Base-by-base conservation (phyloP, 768 basidiomycete species). In the Cubamyces lactineus region DNA sequence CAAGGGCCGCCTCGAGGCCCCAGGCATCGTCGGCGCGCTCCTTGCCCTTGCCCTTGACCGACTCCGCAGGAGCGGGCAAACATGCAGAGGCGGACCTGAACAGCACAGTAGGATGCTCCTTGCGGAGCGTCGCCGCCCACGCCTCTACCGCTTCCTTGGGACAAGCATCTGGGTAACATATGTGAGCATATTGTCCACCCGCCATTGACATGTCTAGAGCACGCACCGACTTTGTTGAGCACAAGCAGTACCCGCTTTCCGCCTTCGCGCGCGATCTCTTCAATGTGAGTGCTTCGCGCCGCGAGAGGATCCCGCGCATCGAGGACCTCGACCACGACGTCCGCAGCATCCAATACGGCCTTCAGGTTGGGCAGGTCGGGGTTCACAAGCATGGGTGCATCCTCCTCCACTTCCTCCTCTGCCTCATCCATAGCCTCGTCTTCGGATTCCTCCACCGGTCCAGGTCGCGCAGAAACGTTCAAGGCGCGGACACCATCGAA, bases 211-310 rank as follows among this genome's bases (percentile, higher is more conserved):
- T 54, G 42, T 53, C 55, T n/a, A 43, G 55, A 15, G 38, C 50
- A 79, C 88, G 59, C 67, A 92, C 94, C 94, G 66, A 89, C 88
- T 79, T 97, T 97, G 74, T 90, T 96, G 56, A 97, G 73, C 17
- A 96, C 78, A n/a, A 94, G 74, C 19, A 88, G 67, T 13, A 89
- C 74, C 72, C 74, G 79, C 68, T 82, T 82, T 62, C 73, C 82
- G 42, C 62, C 72, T 46, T 72, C 78, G 46, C 77, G 76, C 39
- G 74, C 73, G 19, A 77, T 74, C 50, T 87, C 72, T 71, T 95
- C 92, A 52, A 93, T 59, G 61, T 82, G 80, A 34, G 72, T 71
- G 68, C 88, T 91, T 53, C 93, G 80, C 70, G 83, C 87, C 19
- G 89, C 79, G 12, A 84, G 72, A 12, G 95, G 94, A 72, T 96